Percentiles rank a stretch among this genome's conserved stretches.
phyloP scores from a whole-genome alignment of 2,329 filamentous ascomycete genomes.

The Cladosporium sp. region DNA sequence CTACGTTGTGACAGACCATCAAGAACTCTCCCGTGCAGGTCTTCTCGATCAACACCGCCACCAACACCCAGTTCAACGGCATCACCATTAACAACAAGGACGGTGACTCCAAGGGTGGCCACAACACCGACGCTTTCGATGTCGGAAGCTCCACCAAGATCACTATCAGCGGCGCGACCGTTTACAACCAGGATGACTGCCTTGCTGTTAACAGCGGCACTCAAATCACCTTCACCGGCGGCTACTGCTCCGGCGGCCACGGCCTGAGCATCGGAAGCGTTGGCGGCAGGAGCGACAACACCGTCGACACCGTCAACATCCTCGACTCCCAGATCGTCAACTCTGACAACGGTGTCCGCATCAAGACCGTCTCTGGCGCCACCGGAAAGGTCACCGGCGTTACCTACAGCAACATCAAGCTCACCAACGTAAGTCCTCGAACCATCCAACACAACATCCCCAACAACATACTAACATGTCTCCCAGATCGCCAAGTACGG shows the following conservation, averaged over 20 bases:
- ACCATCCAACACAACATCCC: background rate
- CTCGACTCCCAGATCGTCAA: constrained; percentile 46
- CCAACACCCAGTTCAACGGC: constrained; percentile 47
- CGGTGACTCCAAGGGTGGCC: constrained; percentile 43
- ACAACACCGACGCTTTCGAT: constrained; percentile 36
- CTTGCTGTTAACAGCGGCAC: constrained; percentile 39
- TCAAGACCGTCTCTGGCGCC: constrained; percentile 55
- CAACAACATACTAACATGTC: background rate
- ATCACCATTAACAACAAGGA: constrained; percentile 60
- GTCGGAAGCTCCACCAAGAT: constrained; percentile 28
- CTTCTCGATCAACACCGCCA: constrained; percentile 49
- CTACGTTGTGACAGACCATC: constrained; percentile 38
- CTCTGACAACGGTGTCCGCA: constrained; percentile 52
- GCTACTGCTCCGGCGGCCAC: constrained; percentile 51
- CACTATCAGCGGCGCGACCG: constrained; percentile 28
- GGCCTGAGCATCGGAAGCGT: constrained; percentile 59
- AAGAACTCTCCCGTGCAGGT: constrained; percentile 58
- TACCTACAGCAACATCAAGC: constrained; percentile 55
- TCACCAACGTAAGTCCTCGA: constrained; percentile 39
- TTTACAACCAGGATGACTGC: constrained; percentile 35
- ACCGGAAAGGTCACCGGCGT: constrained; percentile 54
- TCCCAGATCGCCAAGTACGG: constrained; percentile 52
- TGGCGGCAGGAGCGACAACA: constrained; percentile 54
- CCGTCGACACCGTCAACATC: constrained; percentile 49
- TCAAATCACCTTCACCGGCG: constrained; percentile 44